These are phyloP conservation scores for Candida sanyaensis DNA, from an alignment of 1,139 yeast genomes.

Conservation along the genomic window DNA sequence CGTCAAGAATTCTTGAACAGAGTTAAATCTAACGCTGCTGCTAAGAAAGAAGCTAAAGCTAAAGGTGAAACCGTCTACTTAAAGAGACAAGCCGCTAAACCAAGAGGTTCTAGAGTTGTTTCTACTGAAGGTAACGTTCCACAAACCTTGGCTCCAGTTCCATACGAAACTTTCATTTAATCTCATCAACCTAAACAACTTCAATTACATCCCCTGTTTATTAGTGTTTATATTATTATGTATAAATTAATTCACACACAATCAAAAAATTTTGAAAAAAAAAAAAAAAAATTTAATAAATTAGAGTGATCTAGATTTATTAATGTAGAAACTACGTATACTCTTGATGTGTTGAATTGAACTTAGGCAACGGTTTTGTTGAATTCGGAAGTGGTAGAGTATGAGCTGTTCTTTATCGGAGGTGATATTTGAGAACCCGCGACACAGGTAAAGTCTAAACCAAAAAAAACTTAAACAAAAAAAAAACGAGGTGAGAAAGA, in stretches of 20 bases:
- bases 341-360: too few relatives aligned
- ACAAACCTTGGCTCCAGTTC: constrained; percentile 98
- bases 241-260: constrained; percentile 17
- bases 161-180: constrained; percentile 98
- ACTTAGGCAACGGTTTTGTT: too few relatives aligned
- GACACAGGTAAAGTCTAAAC: background rate
- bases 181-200: constrained; percentile 3
- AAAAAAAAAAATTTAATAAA: background rate
- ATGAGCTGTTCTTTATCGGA: background rate
- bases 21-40: constrained; percentile 95
- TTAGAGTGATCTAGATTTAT: too few relatives aligned
- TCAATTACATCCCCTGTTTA: constrained; percentile 10
- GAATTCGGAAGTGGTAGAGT: too few relatives aligned
- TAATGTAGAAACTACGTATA: too few relatives aligned
- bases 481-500: too few relatives aligned
- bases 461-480: too few relatives aligned
- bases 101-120: constrained; percentile 90
- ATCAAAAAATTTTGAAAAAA: background rate
- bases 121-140: constrained; percentile 80
- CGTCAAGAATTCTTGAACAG: constrained; percentile 98
- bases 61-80: constrained; percentile 88
- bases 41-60: constrained; percentile 92
- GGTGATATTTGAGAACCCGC: background rate
- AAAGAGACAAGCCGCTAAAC: constrained; percentile 98
- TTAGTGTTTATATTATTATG: constrained; percentile 12